phyloP scores from a whole-genome alignment of 164 flowering plant species.

The Vitis labrusca region DNA sequence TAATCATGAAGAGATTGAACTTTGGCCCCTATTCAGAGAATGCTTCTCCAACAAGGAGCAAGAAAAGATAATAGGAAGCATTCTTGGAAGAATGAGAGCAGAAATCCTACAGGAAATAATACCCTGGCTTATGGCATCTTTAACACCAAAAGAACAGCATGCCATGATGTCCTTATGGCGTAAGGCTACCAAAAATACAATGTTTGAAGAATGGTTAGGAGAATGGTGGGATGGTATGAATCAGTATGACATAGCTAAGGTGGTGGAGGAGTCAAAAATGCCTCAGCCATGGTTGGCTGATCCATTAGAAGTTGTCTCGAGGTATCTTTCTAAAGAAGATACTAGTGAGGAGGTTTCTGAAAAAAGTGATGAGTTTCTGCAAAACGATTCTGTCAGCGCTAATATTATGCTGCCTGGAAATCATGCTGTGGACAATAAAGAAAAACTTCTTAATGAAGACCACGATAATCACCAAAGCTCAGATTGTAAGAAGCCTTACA shows the following conservation, averaged over 20 bases:
- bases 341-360: conserved; percentile 18
- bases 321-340: conserved; percentile 46
- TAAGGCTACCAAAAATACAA: conserved; percentile 70
- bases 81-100: conserved; percentile 77
- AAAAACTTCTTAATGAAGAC: conserved; percentile 17
- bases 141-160: conserved; percentile 60
- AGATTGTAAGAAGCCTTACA: conserved; percentile 17
- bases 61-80: conserved; percentile 64
- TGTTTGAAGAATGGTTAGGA: conserved; percentile 79
- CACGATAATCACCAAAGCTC: conserved; percentile 16
- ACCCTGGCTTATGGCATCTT: conserved; percentile 74
- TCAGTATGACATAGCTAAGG: conserved; percentile 18
- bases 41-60: conserved; percentile 71
- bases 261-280: conserved; percentile 24
- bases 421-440: conserved; percentile 17
- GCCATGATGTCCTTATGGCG: conserved; percentile 61
- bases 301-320: conserved; percentile 48
- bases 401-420: conserved; percentile 18
- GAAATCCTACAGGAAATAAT: conserved; percentile 73
- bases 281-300: conserved; percentile 35
- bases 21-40: conserved; percentile 69
- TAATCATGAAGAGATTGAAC: conserved; percentile 68
- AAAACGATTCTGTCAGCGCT: conserved; percentile 11
- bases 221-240: conserved; percentile 83
- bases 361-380: conserved; percentile 10